Conservation (phyloP, 768 basidiomycete genomes). For the Exidia glandulosa region DNA sequence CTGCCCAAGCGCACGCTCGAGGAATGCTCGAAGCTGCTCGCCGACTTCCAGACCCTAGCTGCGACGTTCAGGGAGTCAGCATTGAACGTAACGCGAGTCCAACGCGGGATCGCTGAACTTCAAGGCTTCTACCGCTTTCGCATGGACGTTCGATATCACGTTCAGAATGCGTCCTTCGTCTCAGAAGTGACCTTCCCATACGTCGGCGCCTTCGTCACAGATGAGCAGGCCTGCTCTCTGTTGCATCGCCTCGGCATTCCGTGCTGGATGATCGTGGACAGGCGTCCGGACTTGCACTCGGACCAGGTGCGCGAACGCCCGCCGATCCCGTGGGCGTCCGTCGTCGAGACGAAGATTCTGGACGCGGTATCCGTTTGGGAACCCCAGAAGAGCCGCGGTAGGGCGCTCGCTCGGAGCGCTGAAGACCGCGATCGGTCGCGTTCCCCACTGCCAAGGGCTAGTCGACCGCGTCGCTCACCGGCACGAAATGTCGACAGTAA, state of each 20-base stretch:
- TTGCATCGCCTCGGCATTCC: neutral
- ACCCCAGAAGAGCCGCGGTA: too few species aligned
- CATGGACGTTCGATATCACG: neutral
- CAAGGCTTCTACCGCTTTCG: neutral
- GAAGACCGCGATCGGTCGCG: too few species aligned
- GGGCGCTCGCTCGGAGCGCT: too few species aligned
- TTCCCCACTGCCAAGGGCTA: too few species aligned
- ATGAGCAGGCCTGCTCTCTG: neutral
- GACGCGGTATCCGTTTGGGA: too few species aligned
- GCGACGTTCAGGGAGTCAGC: neutral
- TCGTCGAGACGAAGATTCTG: too few species aligned
- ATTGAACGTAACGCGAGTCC: neutral
- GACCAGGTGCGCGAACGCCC: neutral
- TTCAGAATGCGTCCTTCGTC: neutral
- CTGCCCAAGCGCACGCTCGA: neutral
- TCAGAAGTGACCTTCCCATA: neutral
- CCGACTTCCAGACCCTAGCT: neutral
- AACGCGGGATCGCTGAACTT: neutral
- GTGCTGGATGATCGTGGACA: neutral
- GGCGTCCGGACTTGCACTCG: neutral
- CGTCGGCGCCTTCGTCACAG: neutral
- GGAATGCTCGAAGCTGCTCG: neutral
- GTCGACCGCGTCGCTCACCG: too few species aligned
- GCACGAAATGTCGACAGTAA: too few species aligned
- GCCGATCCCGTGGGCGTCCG: neutral